Base-by-base conservation (phyloP, 2,329 filamentous ascomycete species). In the Coniella vitis region DNA sequence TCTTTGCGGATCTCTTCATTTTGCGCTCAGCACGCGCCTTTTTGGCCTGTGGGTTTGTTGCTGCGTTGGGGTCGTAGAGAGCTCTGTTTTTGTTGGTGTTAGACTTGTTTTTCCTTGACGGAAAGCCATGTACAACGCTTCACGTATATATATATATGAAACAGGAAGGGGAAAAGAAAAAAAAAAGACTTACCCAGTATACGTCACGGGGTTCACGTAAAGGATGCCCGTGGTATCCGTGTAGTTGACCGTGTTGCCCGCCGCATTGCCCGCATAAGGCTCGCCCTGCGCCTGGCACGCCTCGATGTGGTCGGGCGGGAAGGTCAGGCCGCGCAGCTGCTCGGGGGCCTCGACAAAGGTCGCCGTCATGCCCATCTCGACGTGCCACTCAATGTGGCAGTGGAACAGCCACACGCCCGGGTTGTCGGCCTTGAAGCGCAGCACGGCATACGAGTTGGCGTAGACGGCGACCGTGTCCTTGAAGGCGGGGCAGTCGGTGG, bases 331-430 rank as follows among this genome's bases (percentile, higher is more conserved):
- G 46, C 72, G 62, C 54, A 87, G 81, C 12, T 80, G 61, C 47
- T 78, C 72, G 0, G 78, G 78, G 0, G 70, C 75, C 63, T 81
- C 78, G 55, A 82, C 69, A 25, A 82, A 64, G 13, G 73, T 74
- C 21, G 73, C 72, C 0, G 68, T 73, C 16, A 84, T 66, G 25
- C 79, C 80, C 66, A 78, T 76, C 58, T 71, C 71, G 17, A 81
- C 73, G 57, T 84, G 80, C 78, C 75, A 81, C 56, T 78, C 75
- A 45, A 81, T 76, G 60, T 81, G 76, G 63, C 76, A 80, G 61
- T 80, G 76, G 63, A 79, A 71, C 32, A 79, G 60, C 64, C 73
- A 79, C 22, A 75, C 68, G 17, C 76, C 77, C 0, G 76, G 75
- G 58, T 79, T 78, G 42, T 70, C 65, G 2, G 72, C 70, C 51